Percentiles rank a stretch among this genome's conserved stretches.
Conservation (phyloP, 441 rosid species). For the Monsonia emarginata region DNA sequence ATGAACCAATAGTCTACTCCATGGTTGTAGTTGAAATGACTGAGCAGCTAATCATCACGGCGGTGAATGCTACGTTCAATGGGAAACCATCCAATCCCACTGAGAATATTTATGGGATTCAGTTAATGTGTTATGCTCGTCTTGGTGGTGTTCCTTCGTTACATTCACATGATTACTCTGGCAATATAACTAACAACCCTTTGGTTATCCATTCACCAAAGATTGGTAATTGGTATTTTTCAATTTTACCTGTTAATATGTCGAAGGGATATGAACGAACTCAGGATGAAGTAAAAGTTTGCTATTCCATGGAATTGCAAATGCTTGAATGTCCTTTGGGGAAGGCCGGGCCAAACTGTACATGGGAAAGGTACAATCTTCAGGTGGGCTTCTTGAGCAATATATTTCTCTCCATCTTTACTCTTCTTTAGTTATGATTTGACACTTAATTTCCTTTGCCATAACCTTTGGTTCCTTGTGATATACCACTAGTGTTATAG, state of each 20-base stretch:
- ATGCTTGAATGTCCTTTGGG: slow-evolving; percentile 55
- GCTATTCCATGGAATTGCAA: slow-evolving; percentile 61
- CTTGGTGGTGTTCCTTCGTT: slow-evolving; percentile 67
- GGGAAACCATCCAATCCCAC: slow-evolving; percentile 23
- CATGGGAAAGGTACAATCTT: slow-evolving; percentile 50
- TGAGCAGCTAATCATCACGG: slow-evolving; percentile 43
- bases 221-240: slow-evolving; percentile 73
- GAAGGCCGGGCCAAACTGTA: slow-evolving; percentile 72
- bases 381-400: slow-evolving; percentile 36
- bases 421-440: background rate
- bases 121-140: slow-evolving; percentile 56
- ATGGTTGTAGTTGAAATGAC: slow-evolving; percentile 49
- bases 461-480: background rate
- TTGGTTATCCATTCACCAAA: slow-evolving; percentile 54
- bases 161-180: slow-evolving; percentile 60
- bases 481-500: background rate
- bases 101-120: slow-evolving; percentile 23
- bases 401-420: background rate
- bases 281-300: slow-evolving; percentile 34
- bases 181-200: slow-evolving; percentile 43
- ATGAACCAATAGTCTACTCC: slow-evolving; percentile 53
- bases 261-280: slow-evolving; percentile 31
- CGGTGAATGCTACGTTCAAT: slow-evolving; percentile 31
- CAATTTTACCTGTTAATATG: slow-evolving; percentile 39
- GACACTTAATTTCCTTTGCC: background rate